Base-by-base conservation (phyloP, 305 asterid species). In the Salvia sclarea region DNA sequence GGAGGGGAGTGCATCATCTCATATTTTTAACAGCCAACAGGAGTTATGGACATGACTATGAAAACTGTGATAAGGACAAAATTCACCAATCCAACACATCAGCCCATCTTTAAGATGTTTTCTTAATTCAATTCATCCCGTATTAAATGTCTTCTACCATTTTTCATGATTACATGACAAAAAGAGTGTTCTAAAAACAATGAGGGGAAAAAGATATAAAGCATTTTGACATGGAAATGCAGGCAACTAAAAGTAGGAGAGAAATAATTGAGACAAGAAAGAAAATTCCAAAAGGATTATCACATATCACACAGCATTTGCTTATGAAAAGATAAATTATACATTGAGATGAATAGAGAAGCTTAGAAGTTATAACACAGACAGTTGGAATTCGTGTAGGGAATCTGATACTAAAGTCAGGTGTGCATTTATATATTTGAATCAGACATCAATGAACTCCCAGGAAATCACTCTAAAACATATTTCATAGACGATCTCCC, bases 171-270 rank as follows among this genome's bases (percentile, higher is more conserved):
- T 54, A 24, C 3, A 13, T 12, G 25, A 20, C 8, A 48, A 2
- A 5, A 8, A 14, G 31, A 6, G 40, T 25, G n/a, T 6, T 52
- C 22, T 5, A 10, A 52, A 5, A 52, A 52, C 6, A 10, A 33
- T 8, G 20, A 4, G 4, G 4, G 4, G 3, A 33, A 20, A 20
- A 4, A 1, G 3, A 21, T 10, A 50, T 21, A 6, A 17, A 2
- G 13, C 59, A 12, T 53, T 24, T 24, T 24, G 20, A 53, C 20
- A 24, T 24, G 60, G 38, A 53, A 53, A 18, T 47, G 11, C 14
- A 48, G 41, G 69, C 45, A 31, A 31, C 40, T 48, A 64, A 37
- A 64, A n/a, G n/a, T n/a, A n/a, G n/a, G n/a, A n/a, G n/a, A n/a
- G n/a, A 16, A 30, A 50, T 43, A 43, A 28, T 8, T 50, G 6